These are phyloP conservation scores for Colletotrichum agaves DNA, from an alignment of 2,329 filamentous ascomycete species.

Conservation along the genomic window DNA sequence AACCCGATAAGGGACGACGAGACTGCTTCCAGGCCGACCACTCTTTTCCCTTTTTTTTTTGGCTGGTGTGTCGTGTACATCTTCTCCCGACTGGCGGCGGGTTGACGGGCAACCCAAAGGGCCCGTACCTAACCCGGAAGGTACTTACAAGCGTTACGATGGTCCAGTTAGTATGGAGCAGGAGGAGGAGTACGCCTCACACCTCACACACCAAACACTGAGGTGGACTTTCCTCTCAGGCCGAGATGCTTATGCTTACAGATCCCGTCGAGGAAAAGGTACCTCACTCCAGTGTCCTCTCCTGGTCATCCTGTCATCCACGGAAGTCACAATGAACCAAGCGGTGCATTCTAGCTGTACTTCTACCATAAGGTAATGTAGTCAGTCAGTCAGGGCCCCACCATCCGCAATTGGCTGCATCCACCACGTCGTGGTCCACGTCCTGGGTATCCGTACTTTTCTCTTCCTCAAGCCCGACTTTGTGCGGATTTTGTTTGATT, in stretches of 20 bases:
- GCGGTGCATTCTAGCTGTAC: constrained; percentile 4
- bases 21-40: neutral
- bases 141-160: neutral
- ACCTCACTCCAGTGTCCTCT: no score
- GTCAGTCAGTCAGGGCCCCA: constrained; percentile 24
- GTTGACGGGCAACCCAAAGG: constrained; percentile 8
- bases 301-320: neutral
- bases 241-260: no score
- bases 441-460: constrained; percentile 36
- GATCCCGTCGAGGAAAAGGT: no score
- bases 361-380: neutral
- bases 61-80: neutral
- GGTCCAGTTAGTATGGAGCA: no score
- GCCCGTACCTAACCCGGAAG: neutral
- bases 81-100: constrained; percentile 4
- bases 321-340: neutral
- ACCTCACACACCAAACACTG: no score
- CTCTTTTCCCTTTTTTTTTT: constrained; percentile 10
- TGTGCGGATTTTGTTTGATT: constrained; percentile 32
- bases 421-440: constrained; percentile 4
- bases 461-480: constrained; percentile 28
- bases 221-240: no score
- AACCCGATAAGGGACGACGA: constrained; percentile 31
- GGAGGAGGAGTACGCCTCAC: no score
- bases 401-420: constrained; percentile 38